A percentile compares a stretch with the other conserved stretches of the same genome.
These are phyloP conservation scores for Ampelomyces quisqualis DNA, from an alignment of 2,329 filamentous ascomycete species.

Conservation along the genomic window DNA sequence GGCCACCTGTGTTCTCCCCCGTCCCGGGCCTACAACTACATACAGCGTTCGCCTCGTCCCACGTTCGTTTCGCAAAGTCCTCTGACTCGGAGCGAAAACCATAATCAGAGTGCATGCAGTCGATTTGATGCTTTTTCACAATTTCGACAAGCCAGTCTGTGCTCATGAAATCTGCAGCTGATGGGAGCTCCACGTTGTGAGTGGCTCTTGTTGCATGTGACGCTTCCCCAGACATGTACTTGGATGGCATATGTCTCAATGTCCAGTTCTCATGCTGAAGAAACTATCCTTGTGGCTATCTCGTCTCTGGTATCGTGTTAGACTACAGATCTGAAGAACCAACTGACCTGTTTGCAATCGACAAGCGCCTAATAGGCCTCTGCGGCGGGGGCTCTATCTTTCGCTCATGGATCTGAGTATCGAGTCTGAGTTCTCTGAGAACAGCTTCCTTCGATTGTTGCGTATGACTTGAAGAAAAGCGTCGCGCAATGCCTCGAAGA, in stretches of 20 bases:
- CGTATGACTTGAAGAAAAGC: no score
- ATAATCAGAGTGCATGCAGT: conserved; percentile 61
- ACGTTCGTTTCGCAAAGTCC: conserved; percentile 53
- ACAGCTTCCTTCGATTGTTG: no score
- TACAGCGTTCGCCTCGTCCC: conserved; percentile 50
- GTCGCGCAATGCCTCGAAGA: no score
- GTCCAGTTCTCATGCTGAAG: conserved; percentile 59
- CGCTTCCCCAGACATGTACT: conserved; percentile 56
- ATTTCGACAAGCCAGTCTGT: conserved; percentile 52
- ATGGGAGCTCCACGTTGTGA: conserved; percentile 54
- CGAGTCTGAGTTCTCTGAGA: no score
- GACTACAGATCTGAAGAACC: not conserved
- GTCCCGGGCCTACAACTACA: conserved; percentile 57
- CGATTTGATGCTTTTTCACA: conserved; percentile 53
- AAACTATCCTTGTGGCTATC: conserved; percentile 62
- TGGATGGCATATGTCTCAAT: conserved; percentile 59
- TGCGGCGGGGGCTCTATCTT: conserved; percentile 26
- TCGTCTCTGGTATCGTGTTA: conserved; percentile 54
- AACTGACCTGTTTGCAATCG: conserved; percentile 56
- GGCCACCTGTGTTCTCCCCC: conserved; percentile 62
- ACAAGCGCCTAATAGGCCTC: conserved; percentile 52
- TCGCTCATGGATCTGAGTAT: no score
- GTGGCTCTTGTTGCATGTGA: conserved; percentile 56
- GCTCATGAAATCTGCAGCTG: conserved; percentile 56
- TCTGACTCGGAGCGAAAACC: conserved; percentile 62